Base-by-base conservation (phyloP, 192 early-diverging fungal species). In the Linderina pennispora region DNA sequence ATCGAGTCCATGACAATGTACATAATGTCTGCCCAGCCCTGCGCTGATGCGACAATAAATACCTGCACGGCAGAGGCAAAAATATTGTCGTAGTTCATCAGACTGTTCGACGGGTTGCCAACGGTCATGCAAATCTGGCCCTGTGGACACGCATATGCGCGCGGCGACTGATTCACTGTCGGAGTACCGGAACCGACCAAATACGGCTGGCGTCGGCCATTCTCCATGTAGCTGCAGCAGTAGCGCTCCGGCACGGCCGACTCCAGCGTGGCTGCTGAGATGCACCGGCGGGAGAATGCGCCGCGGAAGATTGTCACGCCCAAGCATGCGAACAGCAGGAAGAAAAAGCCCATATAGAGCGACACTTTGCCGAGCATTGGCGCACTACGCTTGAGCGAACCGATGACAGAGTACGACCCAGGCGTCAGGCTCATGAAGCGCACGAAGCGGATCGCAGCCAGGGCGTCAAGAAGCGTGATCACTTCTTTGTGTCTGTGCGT, bases 301-400 rank as follows among this genome's bases (percentile, higher is more conserved):
- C 80, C 80, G 48, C 76, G 75, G 36, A 82, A 82, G n/a, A 74
- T 55, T 24, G 78, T 77, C 7, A 82, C 76, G 16, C 76, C 80
- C 42, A 82, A 61, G 41, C 76, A 71, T 71, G 63, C 73, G 51
- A 82, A 80, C 18, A 82, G 54, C 14, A 80, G 45, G 37, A 78
- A 79, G 26, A 82, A 82, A 47, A 79, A 82, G 13, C 55, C 47
- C n/a, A 82, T 73, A 53, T 80, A 82, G 31, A 78, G 68, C 14
- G 55, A 43, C 19, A 80, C 72, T 28, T 80, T 78, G 21, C 65
- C 68, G 17, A 82, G 41, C 10, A 82, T 44, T 1, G 80, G 80
- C 0, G 64, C 73, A 11, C 76, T 76, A 43, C 67, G 79, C 38
- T 82, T 82, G 15, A 82, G 53, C 16, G 74, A 77, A 19, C 76